Conservation (phyloP, 768 basidiomycete genomes). For the Galerina marginata region DNA sequence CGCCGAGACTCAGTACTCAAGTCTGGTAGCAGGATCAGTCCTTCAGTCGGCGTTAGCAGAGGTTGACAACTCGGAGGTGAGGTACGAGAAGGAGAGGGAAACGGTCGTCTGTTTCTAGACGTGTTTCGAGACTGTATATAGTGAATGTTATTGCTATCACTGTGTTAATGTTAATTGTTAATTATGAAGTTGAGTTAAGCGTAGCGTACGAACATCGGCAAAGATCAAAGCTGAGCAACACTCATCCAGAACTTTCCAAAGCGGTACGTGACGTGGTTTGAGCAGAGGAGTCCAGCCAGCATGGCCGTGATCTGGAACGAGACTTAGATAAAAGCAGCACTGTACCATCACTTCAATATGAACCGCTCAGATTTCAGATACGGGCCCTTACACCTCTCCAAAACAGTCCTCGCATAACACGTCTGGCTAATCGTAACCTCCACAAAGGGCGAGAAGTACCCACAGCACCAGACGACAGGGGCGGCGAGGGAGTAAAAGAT, state of each 20-base stretch:
- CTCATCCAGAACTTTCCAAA: slow-evolving; percentile 62
- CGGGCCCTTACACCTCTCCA: slow-evolving; percentile 76
- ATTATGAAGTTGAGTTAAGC: too few relatives aligned
- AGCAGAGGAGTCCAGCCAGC: slow-evolving; percentile 67
- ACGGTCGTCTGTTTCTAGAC: too few relatives aligned
- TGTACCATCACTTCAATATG: slow-evolving; percentile 68
- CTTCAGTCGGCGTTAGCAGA: too few relatives aligned
- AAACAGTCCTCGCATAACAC: slow-evolving; percentile 71
- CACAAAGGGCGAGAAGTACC: slow-evolving; percentile 80
- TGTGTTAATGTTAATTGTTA: too few relatives aligned
- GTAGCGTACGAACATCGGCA: too few relatives aligned
- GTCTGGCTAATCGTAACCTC: slow-evolving; percentile 77
- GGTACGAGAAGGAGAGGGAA: too few relatives aligned
- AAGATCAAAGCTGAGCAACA: too few relatives aligned
- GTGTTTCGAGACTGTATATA: too few relatives aligned
- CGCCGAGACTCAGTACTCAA: too few relatives aligned
- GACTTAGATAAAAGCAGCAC: slow-evolving; percentile 64
- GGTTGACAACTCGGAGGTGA: too few relatives aligned
- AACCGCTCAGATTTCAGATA: slow-evolving; percentile 62
- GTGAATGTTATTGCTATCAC: too few relatives aligned
- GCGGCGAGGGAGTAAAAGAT: slow-evolving; percentile 63
- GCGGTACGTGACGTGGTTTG: slow-evolving; percentile 83
- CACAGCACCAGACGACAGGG: slow-evolving; percentile 76
- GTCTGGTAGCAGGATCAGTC: too few relatives aligned
- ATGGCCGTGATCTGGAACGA: slow-evolving; percentile 71